These are phyloP conservation scores for Aspergillus coremiiformis DNA, from an alignment of 495 filamentous ascomycete species.

Conservation along the genomic window DNA sequence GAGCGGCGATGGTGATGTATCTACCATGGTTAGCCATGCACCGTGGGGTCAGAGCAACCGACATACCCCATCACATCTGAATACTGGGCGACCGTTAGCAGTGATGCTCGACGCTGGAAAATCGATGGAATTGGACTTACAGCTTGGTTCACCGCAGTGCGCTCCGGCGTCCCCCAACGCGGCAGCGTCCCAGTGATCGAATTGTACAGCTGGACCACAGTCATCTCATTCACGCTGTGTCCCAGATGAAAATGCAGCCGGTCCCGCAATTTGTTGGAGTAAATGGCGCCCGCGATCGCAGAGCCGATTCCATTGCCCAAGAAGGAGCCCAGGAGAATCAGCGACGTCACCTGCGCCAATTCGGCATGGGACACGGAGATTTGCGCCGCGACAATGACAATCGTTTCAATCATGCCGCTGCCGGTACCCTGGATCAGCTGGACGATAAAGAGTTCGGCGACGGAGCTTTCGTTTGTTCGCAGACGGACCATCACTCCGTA, in stretches of 20 bases:
- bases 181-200: constrained; percentile 38
- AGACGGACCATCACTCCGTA: constrained; percentile 46
- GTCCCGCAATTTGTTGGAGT: constrained; percentile 33
- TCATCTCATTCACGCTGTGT: constrained; percentile 8
- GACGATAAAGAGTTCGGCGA: constrained; percentile 38
- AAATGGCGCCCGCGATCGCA: constrained; percentile 43
- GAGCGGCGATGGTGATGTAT: constrained; percentile 40
- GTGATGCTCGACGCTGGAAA: neutral
- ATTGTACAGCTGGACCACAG: constrained; percentile 31
- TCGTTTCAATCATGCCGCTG: constrained; percentile 40
- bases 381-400: constrained; percentile 38
- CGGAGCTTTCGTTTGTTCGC: constrained; percentile 37
- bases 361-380: constrained; percentile 38
- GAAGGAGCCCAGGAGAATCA: constrained; percentile 36
- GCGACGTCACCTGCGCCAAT: constrained; percentile 41
- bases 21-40: constrained; percentile 8
- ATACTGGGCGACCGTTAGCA: constrained; percentile 25
- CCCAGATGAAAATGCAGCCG: constrained; percentile 28
- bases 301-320: constrained; percentile 41
- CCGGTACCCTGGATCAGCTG: constrained; percentile 43
- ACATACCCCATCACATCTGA: constrained; percentile 37
- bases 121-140: no score
- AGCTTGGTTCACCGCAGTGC: constrained; percentile 34
- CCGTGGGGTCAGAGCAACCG: no score
- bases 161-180: constrained; percentile 34